Conservation (phyloP, 2,329 filamentous ascomycete species). For the Fonsecaea multimorphosa region DNA sequence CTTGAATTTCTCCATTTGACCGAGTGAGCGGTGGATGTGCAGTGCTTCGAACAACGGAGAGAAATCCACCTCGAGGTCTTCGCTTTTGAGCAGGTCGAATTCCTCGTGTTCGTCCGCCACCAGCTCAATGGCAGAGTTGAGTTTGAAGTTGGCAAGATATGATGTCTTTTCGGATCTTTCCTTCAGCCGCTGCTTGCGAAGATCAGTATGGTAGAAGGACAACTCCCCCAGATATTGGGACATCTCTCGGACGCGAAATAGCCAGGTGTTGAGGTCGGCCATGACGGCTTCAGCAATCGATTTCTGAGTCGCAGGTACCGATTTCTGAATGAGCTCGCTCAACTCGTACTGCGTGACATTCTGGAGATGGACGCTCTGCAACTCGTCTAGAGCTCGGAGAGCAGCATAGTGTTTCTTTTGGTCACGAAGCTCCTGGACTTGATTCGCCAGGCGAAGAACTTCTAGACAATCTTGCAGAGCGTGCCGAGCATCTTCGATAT, state of each 20-base stretch:
- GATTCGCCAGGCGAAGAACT: constrained; percentile 89
- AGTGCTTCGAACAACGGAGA: constrained; percentile 91
- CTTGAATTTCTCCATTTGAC: constrained; percentile 88
- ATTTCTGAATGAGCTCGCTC: constrained; percentile 93
- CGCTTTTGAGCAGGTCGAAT: constrained; percentile 93
- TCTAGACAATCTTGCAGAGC: constrained; percentile 90
- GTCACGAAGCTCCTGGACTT: constrained; percentile 86
- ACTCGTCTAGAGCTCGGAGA: constrained; percentile 88
- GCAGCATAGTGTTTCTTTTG: constrained; percentile 97
- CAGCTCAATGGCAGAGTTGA: constrained; percentile 94
- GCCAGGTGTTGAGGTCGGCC: constrained; percentile 95
- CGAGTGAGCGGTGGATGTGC: constrained; percentile 94
- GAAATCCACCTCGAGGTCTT: constrained; percentile 93
- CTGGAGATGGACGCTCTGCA: constrained; percentile 94
- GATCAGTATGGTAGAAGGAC: constrained; percentile 93
- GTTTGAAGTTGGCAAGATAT: constrained; percentile 80
- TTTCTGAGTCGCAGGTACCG: constrained; percentile 88
- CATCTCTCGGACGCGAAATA: constrained; percentile 91
- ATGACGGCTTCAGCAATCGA: constrained; percentile 96
- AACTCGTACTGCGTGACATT: constrained; percentile 94
- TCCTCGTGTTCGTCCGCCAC: constrained; percentile 95
- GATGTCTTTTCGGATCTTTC: constrained; percentile 77
- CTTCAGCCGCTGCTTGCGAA: constrained; percentile 80
- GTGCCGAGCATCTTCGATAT: constrained; percentile 90
- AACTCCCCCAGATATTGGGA: constrained; percentile 96